phyloP scores from a whole-genome alignment of 768 basidiomycete species.

The Mycena albidolilacea region DNA sequence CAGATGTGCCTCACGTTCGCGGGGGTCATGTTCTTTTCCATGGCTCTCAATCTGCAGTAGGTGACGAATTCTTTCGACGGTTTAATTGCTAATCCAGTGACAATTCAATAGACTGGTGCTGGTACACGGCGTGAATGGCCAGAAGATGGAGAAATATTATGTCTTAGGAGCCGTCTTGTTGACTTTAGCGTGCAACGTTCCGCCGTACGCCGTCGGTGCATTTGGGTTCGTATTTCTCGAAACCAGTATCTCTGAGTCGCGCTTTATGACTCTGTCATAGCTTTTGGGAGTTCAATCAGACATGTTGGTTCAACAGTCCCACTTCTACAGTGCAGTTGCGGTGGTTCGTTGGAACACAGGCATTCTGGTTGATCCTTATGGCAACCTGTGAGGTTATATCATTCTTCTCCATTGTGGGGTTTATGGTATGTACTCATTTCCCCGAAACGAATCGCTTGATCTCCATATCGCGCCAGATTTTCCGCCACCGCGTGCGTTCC shows the following conservation, averaged over 20 bases:
- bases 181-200: background rate
- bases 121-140: slow-evolving; percentile 18
- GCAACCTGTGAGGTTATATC: slow-evolving; percentile 13
- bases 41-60: slow-evolving; percentile 28
- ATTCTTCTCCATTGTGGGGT: slow-evolving; percentile 19
- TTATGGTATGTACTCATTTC: slow-evolving; percentile 14
- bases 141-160: slow-evolving; percentile 33
- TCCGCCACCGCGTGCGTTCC: background rate
- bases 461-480: background rate
- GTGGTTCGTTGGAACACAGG: slow-evolving; percentile 13
- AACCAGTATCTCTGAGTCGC: background rate
- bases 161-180: background rate
- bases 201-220: slow-evolving; percentile 24
- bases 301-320: slow-evolving; percentile 28
- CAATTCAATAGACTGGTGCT: slow-evolving; percentile 16
- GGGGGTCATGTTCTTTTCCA: background rate
- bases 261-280: background rate
- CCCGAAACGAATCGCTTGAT: background rate
- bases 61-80: background rate
- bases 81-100: background rate
- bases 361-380: slow-evolving; percentile 23
- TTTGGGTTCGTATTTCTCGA: slow-evolving; percentile 18
- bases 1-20: background rate
- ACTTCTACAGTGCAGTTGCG: background rate
- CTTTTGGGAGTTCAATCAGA: background rate